phyloP scores from a whole-genome alignment of 768 basidiomycete genomes.

The Mycena filopes region DNA sequence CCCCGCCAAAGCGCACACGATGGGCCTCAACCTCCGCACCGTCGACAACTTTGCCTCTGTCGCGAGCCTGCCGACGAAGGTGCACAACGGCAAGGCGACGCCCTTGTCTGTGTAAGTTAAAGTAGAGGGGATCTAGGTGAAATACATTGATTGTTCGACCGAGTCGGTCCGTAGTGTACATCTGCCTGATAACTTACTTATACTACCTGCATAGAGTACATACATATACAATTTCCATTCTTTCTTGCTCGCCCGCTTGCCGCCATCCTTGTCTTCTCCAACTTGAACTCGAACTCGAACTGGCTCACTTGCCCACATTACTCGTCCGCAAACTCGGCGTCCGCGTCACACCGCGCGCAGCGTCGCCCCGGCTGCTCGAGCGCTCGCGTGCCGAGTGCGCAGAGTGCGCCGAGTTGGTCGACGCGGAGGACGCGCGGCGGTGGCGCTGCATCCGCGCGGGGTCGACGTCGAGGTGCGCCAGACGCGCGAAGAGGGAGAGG shows the following conservation, averaged over 20 bases:
- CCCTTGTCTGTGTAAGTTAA: too few relatives aligned
- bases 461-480: slow-evolving; percentile 81
- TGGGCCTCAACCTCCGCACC: slow-evolving; percentile 16
- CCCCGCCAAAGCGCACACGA: slow-evolving; percentile 10
- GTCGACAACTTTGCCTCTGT: slow-evolving; percentile 8
- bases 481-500: slow-evolving; percentile 80
- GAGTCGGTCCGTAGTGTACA: not conserved
- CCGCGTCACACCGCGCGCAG: slow-evolving; percentile 17
- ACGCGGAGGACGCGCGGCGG: slow-evolving; percentile 80
- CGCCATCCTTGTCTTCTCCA: too few relatives aligned
- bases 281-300: not conserved
- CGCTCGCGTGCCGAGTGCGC: slow-evolving; percentile 53
- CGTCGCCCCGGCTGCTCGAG: slow-evolving; percentile 42
- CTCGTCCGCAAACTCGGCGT: slow-evolving; percentile 31
- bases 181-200: not conserved
- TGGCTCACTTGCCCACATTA: not conserved
- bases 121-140: too few relatives aligned
- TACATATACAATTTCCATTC: not conserved
- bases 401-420: slow-evolving; percentile 64
- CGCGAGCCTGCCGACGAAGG: slow-evolving; percentile 3
- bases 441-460: slow-evolving; percentile 83
- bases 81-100: slow-evolving; percentile 14
- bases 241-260: too few relatives aligned
- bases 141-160: too few relatives aligned
- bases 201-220: not conserved